Percentiles rank a stretch among this genome's conserved stretches.
phyloP scores from a whole-genome alignment of 306 rosid species.

The Prunus fruticosa region DNA sequence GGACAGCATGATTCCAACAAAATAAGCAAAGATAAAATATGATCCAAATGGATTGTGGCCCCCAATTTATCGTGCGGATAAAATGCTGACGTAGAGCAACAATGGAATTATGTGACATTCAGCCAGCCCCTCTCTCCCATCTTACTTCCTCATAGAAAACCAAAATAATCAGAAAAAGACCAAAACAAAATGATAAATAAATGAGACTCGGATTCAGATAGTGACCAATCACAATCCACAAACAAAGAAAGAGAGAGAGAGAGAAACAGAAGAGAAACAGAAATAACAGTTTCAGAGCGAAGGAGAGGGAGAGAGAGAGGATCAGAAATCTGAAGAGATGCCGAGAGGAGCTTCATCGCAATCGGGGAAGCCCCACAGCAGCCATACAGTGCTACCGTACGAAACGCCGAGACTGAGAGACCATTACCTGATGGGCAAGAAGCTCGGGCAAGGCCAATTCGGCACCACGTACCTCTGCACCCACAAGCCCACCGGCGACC shows the following conservation, averaged over 20 bases:
- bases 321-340: not conserved
- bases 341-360: not conserved
- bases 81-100: too few species aligned
- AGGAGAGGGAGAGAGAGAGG: not conserved
- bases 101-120: not conserved
- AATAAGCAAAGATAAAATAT: too few species aligned
- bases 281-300: not conserved
- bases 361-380: not conserved
- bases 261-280: not conserved
- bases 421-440: conserved; percentile 75
- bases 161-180: not conserved
- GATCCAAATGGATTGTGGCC: too few species aligned
- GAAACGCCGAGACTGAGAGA: conserved; percentile 68
- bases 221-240: not conserved
- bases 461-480: conserved; percentile 75
- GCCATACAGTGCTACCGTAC: conserved; percentile 54
- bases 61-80: too few species aligned
- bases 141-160: not conserved
- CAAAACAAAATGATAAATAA: not conserved
- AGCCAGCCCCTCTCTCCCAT: not conserved
- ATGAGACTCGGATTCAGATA: not conserved
- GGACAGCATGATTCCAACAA: too few species aligned
- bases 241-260: not conserved
- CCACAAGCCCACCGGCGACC: conserved; percentile 48
- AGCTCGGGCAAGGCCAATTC: conserved; percentile 81